Conservation (phyloP, 768 basidiomycete species). For the Suillus bovinus region DNA sequence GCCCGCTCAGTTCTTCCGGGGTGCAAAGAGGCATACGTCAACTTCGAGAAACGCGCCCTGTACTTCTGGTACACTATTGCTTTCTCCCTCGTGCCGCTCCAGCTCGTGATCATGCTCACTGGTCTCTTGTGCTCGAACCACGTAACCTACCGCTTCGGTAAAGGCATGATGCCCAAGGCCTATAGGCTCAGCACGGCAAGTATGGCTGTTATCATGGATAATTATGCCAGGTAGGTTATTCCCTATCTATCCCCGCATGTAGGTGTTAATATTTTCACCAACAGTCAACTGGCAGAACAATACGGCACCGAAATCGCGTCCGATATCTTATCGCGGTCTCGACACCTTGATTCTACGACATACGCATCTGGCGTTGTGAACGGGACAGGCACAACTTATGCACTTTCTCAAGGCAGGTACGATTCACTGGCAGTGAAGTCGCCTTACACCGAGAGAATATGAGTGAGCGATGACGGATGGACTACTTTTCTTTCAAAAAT, state of each 20-base stretch:
- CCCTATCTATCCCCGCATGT: not conserved
- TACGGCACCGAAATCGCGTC: constrained; percentile 66
- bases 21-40: constrained; percentile 66
- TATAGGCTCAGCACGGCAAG: constrained; percentile 72
- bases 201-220: constrained; percentile 85
- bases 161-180: constrained; percentile 59
- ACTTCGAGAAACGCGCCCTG: constrained; percentile 56
- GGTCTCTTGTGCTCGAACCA: constrained; percentile 78
- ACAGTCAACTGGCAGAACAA: constrained; percentile 72
- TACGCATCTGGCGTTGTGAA: not conserved
- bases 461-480: not conserved
- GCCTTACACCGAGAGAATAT: not conserved
- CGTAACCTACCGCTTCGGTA: constrained; percentile 84
- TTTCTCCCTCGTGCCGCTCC: constrained; percentile 69
- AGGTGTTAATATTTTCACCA: not conserved
- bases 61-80: constrained; percentile 63
- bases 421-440: not conserved
- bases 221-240: constrained; percentile 66
- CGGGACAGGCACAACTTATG: not conserved
- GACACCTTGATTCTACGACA: constrained; percentile 38
- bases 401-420: constrained; percentile 57
- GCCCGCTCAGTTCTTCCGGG: constrained; percentile 69
- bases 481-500: not conserved
- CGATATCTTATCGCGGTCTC: constrained; percentile 58
- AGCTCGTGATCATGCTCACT: constrained; percentile 61